Conservation (phyloP, 441 rosid genomes). For the Gossypium laxum region DNA sequence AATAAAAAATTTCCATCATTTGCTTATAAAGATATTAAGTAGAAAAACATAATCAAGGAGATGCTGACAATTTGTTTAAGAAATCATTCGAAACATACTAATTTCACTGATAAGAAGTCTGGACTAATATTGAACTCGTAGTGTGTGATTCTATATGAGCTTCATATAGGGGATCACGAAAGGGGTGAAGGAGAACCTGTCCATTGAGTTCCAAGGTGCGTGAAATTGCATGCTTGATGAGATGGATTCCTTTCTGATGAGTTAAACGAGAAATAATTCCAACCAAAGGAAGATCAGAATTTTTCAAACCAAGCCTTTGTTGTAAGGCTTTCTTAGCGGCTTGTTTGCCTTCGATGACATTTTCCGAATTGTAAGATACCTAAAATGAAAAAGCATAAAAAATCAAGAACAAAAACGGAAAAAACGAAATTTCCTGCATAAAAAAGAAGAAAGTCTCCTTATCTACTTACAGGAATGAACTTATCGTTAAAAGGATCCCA, state of each 20-base stretch:
- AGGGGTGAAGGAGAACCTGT: slow-evolving; percentile 39
- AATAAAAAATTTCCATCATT: slow-evolving; percentile 17
- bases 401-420: slow-evolving; percentile 13
- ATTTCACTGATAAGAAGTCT: not conserved
- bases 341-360: slow-evolving; percentile 77
- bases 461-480: slow-evolving; percentile 62
- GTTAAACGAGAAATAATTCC: slow-evolving; percentile 87
- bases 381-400: slow-evolving; percentile 23
- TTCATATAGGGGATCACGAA: not conserved
- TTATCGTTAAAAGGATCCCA: slow-evolving; percentile 91
- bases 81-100: not conserved
- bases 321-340: slow-evolving; percentile 86
- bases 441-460: not conserved
- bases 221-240: slow-evolving; percentile 85
- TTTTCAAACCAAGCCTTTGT: slow-evolving; percentile 59
- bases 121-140: not conserved
- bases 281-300: slow-evolving; percentile 59
- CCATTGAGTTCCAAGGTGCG: slow-evolving; percentile 73
- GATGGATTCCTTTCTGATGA: slow-evolving; percentile 92
- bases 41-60: not conserved
- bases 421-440: not conserved
- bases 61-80: not conserved
- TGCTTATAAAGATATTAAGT: not conserved
- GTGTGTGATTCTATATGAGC: not conserved
- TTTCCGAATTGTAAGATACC: slow-evolving; percentile 72